Evolutionary conservation across 805 yeast species (phyloP).

Genomic region (Lachancea kluyveri): DNA sequence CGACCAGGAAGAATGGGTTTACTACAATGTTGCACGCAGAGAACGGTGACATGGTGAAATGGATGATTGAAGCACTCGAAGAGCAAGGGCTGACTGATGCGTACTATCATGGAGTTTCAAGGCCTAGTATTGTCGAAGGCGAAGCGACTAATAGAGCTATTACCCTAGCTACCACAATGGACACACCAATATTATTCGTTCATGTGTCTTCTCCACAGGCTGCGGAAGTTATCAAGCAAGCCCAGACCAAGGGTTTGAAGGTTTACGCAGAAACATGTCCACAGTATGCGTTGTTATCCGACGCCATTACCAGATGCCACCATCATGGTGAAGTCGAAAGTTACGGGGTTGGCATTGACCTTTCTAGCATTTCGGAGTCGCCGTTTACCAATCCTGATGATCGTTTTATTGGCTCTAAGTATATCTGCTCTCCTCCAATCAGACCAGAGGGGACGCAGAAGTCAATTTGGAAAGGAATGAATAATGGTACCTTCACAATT

Average conservation of each 20-base stretch:
- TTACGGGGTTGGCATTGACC: not conserved
- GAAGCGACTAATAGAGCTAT: slow-evolving; percentile 47
- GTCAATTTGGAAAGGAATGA: slow-evolving; percentile 39
- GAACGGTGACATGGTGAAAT: slow-evolving; percentile 40
- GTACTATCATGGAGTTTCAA: slow-evolving; percentile 39
- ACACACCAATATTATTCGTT: slow-evolving; percentile 41
- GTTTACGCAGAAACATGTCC: slow-evolving; percentile 47
- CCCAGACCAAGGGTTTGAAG: slow-evolving; percentile 38
- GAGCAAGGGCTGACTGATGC: slow-evolving; percentile 36
- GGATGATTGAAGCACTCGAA: slow-evolving; percentile 36
- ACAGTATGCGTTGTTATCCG: slow-evolving; percentile 40
- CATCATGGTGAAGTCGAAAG: slow-evolving; percentile 12
- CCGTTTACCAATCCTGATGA: slow-evolving; percentile 20
- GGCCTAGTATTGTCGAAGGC: slow-evolving; percentile 42
- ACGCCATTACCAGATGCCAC: slow-evolving; percentile 29
- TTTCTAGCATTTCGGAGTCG: not conserved
- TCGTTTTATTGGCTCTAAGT: slow-evolving; percentile 42
- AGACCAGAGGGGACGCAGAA: slow-evolving; percentile 34
- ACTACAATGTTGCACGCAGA: slow-evolving; percentile 50
- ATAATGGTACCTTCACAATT: slow-evolving; percentile 43
- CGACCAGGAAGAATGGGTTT: slow-evolving; percentile 36
- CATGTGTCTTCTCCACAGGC: slow-evolving; percentile 43
- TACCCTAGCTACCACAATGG: slow-evolving; percentile 37
- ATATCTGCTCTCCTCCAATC: slow-evolving; percentile 45
- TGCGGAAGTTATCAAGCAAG: slow-evolving; percentile 35